Percentiles rank a stretch among this genome's conserved stretches.
Conservation (phyloP, 2,329 filamentous ascomycete genomes). For the Zasmidium citrigriseum region DNA sequence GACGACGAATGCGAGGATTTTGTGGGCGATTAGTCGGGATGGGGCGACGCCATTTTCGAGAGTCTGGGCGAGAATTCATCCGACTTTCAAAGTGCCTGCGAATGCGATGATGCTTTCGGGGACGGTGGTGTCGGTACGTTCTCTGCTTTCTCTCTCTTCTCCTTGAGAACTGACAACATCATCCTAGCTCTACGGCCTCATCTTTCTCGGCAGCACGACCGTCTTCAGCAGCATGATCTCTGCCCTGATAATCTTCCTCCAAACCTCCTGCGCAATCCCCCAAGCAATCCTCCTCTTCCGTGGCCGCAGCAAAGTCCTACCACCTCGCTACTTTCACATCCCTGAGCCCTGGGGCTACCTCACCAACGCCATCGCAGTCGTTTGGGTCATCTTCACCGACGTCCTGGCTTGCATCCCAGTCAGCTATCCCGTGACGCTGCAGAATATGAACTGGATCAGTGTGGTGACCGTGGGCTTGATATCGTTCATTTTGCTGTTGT, state of each 20-base stretch:
- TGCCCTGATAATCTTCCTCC: conserved; percentile 2
- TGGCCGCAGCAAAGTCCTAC: background rate
- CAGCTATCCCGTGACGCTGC: conserved; percentile 14
- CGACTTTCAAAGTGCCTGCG: conserved; percentile 49
- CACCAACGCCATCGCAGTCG: conserved; percentile 52
- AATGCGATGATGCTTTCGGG: conserved; percentile 54
- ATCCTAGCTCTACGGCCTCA: conserved; percentile 49
- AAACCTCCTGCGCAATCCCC: conserved; percentile 3
- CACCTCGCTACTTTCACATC: conserved; percentile 1
- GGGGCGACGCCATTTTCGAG: background rate
- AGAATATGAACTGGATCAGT: conserved; percentile 8
- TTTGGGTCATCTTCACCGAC: conserved; percentile 59
- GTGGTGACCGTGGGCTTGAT: background rate
- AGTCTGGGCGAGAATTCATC: conserved; percentile 39
- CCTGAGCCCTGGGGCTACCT: conserved; percentile 12
- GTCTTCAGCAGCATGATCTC: conserved; percentile 19
- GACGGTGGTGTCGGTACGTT: conserved; percentile 47
- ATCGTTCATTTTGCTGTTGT: background rate
- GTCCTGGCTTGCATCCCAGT: conserved; percentile 60
- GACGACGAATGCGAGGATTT: background rate
- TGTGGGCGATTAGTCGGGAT: background rate
- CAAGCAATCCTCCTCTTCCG: conserved; percentile 6
- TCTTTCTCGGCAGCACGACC: conserved; percentile 63
- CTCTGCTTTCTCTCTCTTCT: background rate
- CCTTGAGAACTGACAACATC: background rate